phyloP scores from a whole-genome alignment of 2,329 filamentous ascomycete species.

The Alternaria sp. region DNA sequence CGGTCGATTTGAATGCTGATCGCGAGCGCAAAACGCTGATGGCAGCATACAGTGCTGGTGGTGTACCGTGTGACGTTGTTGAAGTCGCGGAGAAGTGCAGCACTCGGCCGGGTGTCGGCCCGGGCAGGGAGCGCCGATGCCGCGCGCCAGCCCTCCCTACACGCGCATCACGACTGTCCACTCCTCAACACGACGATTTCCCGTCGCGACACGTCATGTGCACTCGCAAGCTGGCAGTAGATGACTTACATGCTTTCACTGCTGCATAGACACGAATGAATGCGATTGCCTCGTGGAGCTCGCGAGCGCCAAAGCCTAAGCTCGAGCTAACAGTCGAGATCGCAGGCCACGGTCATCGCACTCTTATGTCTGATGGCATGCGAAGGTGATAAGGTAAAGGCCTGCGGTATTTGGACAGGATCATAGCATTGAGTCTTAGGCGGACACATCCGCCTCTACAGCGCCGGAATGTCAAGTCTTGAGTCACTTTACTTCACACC shows the following conservation, averaged over 20 bases:
- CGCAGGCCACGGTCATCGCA: background rate
- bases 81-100: background rate
- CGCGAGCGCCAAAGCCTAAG: background rate
- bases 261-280: background rate
- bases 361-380: background rate
- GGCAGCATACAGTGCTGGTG: background rate
- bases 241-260: rapidly evolving
- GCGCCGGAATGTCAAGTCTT: no score
- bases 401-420: background rate
- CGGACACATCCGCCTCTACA: no score
- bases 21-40: background rate
- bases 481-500: no score
- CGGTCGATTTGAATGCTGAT: background rate
- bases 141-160: background rate
- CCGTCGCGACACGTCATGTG: background rate
- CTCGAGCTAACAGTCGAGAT: background rate
- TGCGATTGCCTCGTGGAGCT: background rate
- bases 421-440: no score
- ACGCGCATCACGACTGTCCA: background rate
- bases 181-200: rapidly evolving
- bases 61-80: background rate
- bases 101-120: background rate
- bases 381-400: background rate
- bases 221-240: rapidly evolving
- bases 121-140: background rate